A percentile compares a stretch with the other conserved stretches of the same genome.
These are phyloP conservation scores for Fraxinus floribunda DNA, from an alignment of 305 asterid species.

Conservation along the genomic window DNA sequence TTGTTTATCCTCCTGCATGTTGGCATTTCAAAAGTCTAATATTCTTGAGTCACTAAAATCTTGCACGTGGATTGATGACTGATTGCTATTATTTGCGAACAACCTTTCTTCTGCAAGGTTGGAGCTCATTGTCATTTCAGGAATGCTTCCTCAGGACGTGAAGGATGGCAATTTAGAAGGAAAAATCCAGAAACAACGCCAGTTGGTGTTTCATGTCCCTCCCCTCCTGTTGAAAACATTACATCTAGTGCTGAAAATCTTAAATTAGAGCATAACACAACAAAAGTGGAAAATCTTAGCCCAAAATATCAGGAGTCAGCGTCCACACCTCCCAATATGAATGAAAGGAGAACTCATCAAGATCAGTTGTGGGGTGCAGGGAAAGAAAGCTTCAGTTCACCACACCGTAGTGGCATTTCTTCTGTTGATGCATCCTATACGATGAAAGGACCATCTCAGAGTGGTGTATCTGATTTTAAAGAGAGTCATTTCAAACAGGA, in stretches of 20 bases:
- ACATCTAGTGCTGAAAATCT: conserved; percentile 20
- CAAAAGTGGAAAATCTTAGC: conserved; percentile 9
- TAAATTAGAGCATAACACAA: conserved; percentile 12
- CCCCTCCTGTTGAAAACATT: conserved; percentile 6
- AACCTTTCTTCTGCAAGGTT: conserved; percentile 26
- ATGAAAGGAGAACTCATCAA: conserved; percentile 9
- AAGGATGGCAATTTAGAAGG: conserved; percentile 20
- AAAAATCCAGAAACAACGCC: conserved; percentile 19
- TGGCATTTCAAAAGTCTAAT: neutral
- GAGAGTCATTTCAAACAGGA: conserved; percentile 23
- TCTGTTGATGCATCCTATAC: neutral
- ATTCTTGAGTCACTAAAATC: neutral
- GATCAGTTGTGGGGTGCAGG: conserved; percentile 4
- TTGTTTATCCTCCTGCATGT: neutral
- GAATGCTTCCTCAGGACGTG: conserved; percentile 21
- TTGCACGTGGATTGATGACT: neutral
- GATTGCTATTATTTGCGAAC: neutral
- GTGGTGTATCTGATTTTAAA: conserved; percentile 2
- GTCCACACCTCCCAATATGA: conserved; percentile 6
- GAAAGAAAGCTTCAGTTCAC: conserved; percentile 14
- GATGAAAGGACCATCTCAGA: conserved; percentile 18
- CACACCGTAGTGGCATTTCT: conserved; percentile 18
- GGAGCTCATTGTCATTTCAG: conserved; percentile 20
- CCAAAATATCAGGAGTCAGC: conserved; percentile 18
- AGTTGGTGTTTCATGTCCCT: conserved; percentile 20